A percentile compares a stretch with the other conserved stretches of the same genome.
phyloP scores from a whole-genome alignment of 2,329 filamentous ascomycete genomes.

The Aspergillus sp. region DNA sequence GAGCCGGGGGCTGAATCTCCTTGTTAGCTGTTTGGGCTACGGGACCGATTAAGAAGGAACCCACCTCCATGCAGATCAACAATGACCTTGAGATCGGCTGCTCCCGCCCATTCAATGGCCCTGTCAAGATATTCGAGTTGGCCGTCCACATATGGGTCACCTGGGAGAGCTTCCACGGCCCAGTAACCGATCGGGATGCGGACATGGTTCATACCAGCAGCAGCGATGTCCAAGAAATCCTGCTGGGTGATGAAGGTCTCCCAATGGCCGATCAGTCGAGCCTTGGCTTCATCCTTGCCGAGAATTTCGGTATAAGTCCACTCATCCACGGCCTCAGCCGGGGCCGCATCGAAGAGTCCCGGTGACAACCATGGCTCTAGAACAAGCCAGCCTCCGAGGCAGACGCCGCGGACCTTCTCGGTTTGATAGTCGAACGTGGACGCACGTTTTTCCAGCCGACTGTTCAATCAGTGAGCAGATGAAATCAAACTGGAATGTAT shows the following conservation, averaged over 20 bases:
- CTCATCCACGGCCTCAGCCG: constrained; percentile 55
- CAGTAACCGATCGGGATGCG: constrained; percentile 67
- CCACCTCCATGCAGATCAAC: constrained; percentile 66
- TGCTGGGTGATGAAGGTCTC: constrained; percentile 54
- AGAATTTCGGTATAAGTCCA: constrained; percentile 52
- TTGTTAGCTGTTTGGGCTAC: constrained; percentile 3
- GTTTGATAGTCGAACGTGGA: constrained; percentile 52
- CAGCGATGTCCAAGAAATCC: constrained; percentile 57
- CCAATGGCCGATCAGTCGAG: constrained; percentile 56
- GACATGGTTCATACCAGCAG: constrained; percentile 59
- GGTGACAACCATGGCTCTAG: constrained; percentile 65
- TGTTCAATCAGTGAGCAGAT: constrained; percentile 12
- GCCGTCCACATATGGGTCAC: constrained; percentile 62
- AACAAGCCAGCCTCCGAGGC: constrained; percentile 64
- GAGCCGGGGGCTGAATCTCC: constrained; percentile 51
- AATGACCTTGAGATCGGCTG: constrained; percentile 60
- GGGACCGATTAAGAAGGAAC: constrained; percentile 13
- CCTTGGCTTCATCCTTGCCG: constrained; percentile 48
- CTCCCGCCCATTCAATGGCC: constrained; percentile 58
- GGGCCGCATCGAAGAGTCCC: constrained; percentile 54
- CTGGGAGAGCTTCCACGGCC: constrained; percentile 53
- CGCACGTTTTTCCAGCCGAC: constrained; percentile 23
- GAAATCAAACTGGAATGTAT: background rate
- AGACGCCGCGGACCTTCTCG: constrained; percentile 61
- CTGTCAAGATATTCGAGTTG: constrained; percentile 57